Percentiles rank a stretch among this genome's conserved stretches.
Conservation (phyloP, 1,284 basidiomycete genomes). For the Malassezia brasiliensis region DNA sequence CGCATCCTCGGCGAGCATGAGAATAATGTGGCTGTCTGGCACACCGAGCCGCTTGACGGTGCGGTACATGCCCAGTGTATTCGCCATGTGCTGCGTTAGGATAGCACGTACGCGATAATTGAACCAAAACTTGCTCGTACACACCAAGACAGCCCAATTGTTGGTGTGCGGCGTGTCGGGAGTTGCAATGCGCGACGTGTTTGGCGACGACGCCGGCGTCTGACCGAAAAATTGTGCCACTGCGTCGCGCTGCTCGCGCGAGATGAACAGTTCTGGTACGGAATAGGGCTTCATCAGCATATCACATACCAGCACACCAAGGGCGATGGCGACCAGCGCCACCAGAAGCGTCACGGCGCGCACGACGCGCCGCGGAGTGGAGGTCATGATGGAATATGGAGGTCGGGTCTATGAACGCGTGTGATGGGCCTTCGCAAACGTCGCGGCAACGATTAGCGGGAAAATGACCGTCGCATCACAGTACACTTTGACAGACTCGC, state of each 20-base stretch:
- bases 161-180: slow-evolving; percentile 55
- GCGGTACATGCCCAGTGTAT: slow-evolving; percentile 95
- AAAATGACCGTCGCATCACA: slow-evolving; percentile 82
- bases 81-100: slow-evolving; percentile 77
- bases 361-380: neutral
- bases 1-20: slow-evolving; percentile 95
- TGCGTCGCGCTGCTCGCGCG: slow-evolving; percentile 13
- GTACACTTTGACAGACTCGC: slow-evolving; percentile 75
- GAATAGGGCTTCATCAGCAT: neutral
- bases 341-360: neutral
- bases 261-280: slow-evolving; percentile 21
- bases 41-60: slow-evolving; percentile 96
- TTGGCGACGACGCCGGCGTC: neutral
- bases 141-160: slow-evolving; percentile 96
- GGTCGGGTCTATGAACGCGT: neutral
- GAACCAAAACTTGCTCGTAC: slow-evolving; percentile 92
- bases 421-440: slow-evolving; percentile 39
- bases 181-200: neutral
- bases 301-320: slow-evolving; percentile 1
- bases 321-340: neutral
- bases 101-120: slow-evolving; percentile 65
- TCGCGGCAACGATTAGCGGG: slow-evolving; percentile 75
- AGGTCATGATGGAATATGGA: slow-evolving; percentile 6
- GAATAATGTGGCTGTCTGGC: slow-evolving; percentile 93
- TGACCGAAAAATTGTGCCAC: slow-evolving; percentile 22